These are phyloP conservation scores for Russula sp. DNA, from an alignment of 768 basidiomycete genomes.

Conservation along the genomic window DNA sequence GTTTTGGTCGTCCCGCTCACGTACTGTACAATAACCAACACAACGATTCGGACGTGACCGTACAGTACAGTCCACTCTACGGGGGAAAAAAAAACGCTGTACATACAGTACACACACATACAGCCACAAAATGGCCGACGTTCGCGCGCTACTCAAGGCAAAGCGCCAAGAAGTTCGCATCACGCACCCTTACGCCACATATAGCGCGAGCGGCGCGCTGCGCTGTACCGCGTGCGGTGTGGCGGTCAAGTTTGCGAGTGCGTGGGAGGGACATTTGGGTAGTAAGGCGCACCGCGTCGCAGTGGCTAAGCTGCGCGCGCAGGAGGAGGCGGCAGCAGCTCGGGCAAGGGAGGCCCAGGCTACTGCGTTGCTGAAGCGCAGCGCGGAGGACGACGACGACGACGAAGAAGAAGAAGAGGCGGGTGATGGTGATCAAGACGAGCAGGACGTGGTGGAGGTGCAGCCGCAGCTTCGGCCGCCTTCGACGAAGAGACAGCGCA, in stretches of 20 bases:
- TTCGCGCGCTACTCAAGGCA: slow-evolving; percentile 75
- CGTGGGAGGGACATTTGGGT: slow-evolving; percentile 85
- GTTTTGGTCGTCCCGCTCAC: no score
- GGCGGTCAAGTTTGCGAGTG: slow-evolving; percentile 65
- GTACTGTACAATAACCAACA: no score
- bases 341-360: slow-evolving; percentile 21
- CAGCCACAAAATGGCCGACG: slow-evolving; percentile 55
- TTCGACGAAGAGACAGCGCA: slow-evolving; percentile 31
- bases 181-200: slow-evolving; percentile 66
- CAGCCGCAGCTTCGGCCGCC: slow-evolving; percentile 28
- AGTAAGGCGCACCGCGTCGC: slow-evolving; percentile 73
- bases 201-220: slow-evolving; percentile 59
- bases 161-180: slow-evolving; percentile 73
- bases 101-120: neutral
- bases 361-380: neutral
- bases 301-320: slow-evolving; percentile 42
- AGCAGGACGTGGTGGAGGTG: slow-evolving; percentile 28
- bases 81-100: neutral
- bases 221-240: slow-evolving; percentile 61
- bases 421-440: slow-evolving; percentile 26
- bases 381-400: slow-evolving; percentile 28
- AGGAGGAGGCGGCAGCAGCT: slow-evolving; percentile 42
- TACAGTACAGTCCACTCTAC: no score
- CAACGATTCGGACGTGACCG: no score
- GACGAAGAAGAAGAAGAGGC: slow-evolving; percentile 30